Evolutionary conservation across 2,329 filamentous ascomycete genomes (phyloP).

Genomic region (Cytospora mali): DNA sequence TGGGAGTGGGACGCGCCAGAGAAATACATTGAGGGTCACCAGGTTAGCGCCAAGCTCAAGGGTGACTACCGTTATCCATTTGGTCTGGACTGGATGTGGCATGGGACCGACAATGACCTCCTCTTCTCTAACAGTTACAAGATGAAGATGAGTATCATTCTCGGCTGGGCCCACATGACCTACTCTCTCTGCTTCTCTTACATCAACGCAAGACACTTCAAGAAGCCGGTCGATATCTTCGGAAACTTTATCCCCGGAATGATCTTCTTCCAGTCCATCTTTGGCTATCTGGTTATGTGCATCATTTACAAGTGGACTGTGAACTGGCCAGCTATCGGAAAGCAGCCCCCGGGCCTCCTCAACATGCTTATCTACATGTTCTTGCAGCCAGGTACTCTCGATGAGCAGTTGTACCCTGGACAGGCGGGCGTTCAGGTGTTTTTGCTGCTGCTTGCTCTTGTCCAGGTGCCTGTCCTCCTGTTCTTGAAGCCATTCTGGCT

Average conservation of each 20-base stretch:
- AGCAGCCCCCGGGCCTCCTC: constrained; percentile 80
- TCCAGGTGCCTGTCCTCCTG: constrained; percentile 86
- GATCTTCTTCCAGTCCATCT: constrained; percentile 99
- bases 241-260: constrained; percentile 97
- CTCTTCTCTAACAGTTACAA: constrained; percentile 98
- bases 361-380: constrained; percentile 99
- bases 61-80: constrained; percentile 86
- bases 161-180: constrained; percentile 98
- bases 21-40: constrained; percentile 65
- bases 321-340: constrained; percentile 72
- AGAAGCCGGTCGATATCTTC: constrained; percentile 92
- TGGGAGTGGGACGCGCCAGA: constrained; percentile 79
- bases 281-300: constrained; percentile 90
- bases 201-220: constrained; percentile 93
- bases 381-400: constrained; percentile 75
- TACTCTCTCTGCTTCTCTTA: constrained; percentile 93
- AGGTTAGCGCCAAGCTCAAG: constrained; percentile 69
- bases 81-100: constrained; percentile 95
- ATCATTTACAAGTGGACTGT: constrained; percentile 98
- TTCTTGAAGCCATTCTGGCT: constrained; percentile 97
- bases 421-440: constrained; percentile 77
- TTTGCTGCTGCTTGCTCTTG: constrained; percentile 78
- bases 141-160: constrained; percentile 99
- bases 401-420: constrained; percentile 75
- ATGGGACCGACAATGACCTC: constrained; percentile 90